A percentile compares a stretch with the other conserved stretches of the same genome.
Evolutionary conservation across 148 eudicot genomes (phyloP).

Genomic region (Silene conica): DNA sequence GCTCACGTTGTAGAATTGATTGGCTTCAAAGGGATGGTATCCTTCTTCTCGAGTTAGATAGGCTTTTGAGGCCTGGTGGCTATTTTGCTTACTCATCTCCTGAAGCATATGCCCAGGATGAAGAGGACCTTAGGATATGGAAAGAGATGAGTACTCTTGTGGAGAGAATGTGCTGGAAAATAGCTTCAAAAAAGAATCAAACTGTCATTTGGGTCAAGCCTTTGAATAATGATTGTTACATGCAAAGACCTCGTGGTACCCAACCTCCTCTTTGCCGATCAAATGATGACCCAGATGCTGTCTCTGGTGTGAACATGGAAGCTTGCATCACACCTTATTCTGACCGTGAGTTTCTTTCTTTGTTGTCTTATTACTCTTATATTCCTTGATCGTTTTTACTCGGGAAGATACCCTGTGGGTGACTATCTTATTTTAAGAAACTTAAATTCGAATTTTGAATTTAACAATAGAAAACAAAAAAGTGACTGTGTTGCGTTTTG

Average conservation of each 20-base stretch:
- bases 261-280: conserved; percentile 88
- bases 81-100: conserved; percentile 98
- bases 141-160: conserved; percentile 94
- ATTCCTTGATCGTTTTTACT: background rate
- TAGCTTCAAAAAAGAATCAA: conserved; percentile 85
- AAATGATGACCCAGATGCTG: conserved; percentile 94
- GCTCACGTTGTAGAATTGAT: conserved; percentile 98
- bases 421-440: no score
- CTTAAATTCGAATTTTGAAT: no score
- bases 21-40: conserved; percentile 99
- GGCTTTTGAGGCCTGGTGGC: conserved; percentile 93
- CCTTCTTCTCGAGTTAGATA: conserved; percentile 89
- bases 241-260: conserved; percentile 77
- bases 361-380: background rate
- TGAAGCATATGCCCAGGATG: conserved; percentile 99
- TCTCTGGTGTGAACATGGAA: conserved; percentile 79
- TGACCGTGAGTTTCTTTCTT: conserved; percentile 65
- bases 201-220: conserved; percentile 98
- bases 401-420: background rate
- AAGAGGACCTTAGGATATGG: conserved; percentile 95
- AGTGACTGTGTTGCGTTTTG: background rate
- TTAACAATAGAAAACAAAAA: no score
- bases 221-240: conserved; percentile 78
- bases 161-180: conserved; percentile 96
- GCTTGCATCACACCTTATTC: conserved; percentile 91